Evolutionary conservation across 1,284 basidiomycete species (phyloP), one percentile per base, ranked within the genome.

Genomic region (Ustilago shanxiensis): DNA sequence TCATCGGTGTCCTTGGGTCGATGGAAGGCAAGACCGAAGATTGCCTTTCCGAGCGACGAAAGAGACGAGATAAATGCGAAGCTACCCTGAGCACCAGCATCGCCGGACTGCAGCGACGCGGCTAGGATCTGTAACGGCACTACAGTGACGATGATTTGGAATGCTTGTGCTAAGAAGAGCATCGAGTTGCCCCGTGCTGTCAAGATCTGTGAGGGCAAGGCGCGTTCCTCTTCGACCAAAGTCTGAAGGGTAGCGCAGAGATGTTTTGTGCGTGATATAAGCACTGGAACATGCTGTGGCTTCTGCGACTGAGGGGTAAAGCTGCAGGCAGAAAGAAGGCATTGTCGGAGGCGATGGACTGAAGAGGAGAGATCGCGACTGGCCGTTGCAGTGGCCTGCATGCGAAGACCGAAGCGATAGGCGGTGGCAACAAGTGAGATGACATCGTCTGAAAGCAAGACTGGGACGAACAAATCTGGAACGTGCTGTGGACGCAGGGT

Each of bases 21-120:
- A n/a, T 69, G 63, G 41, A 80, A 81, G 2, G 79, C 79, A 22
- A 81, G 71, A 9, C 50, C 60, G 31, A 79, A 81, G 28, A 76
- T 69, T 28, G 52, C 49, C 18, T 61, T 60, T 26, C 72, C 65
- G 13, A 82, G 63, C 29, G 54, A 57, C 6, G 75, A 68, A 1
- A 81, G 59, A 16, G 77, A 65, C 9, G 70, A 65, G 53, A 79
- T 60, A 58, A 80, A 75, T 5, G 62, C 52, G 14, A 67, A 51
- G 22, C 61, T 57, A 2, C 60, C 58, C 8, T 72, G 57, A 14
- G 66, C 57, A n/a, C 60, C 55, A 28, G 53, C 31, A 2, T 61
- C 59, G 24, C 58, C 63, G 1, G 35, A 57, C 18, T 62, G 53
- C 16, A 76, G 59, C 3, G 70, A 63, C 14, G 67, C 35, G 3